Evolutionary conservation across 805 yeast species (phyloP), one percentile per base, ranked within the genome.

Genomic region (Wickerhamomyces hampshirensis): DNA sequence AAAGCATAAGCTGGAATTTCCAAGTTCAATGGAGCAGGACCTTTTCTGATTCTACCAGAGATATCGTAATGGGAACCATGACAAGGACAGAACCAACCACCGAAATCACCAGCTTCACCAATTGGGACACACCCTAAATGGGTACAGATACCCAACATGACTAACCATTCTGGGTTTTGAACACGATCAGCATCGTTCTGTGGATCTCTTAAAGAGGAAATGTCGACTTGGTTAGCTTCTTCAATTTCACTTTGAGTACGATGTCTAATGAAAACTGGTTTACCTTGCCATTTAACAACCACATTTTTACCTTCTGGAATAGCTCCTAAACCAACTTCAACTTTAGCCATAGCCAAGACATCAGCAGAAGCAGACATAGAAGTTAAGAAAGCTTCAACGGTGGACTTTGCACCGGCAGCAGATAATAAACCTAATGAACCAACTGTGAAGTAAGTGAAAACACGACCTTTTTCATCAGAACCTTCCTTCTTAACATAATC

Each of bases 1-100:
- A 93, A 84, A 53, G 80, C 86, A 65, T 93, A 93, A 55, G 77
- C 73, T 56, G 99, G 99, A 57, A 93, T 75, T 75, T 93, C 98
- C 73, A 93, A 79, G 77, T 93, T 93, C 68, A 87, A 78, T 61
- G 99, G 99, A 63, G 99, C 99, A 56, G 99, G 99, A 56, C 99
- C 99, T 74, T 80, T 91, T 81, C 99, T 87, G 65, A 93, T 91
- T 82, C 99, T 91, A 68, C 99, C 99, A 48, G 97, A 89, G 71
- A 94, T 94, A 72, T 93, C 98, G 71, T 93, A 93, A 69, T 94
- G 98, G 62, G 98, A 91, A 78, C 98, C 99, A 77, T 94, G 99
- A 75, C 98, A 93, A 51, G 99, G 98, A 71, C 98, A 93, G 91
- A 93, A 93, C 99, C 99, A 93, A 65, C 99, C 99, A 65, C 97